A percentile compares a stretch with the other conserved stretches of the same genome.
Conservation (phyloP, 2,329 filamentous ascomycete genomes). For the Albophoma yamanashiensis region DNA sequence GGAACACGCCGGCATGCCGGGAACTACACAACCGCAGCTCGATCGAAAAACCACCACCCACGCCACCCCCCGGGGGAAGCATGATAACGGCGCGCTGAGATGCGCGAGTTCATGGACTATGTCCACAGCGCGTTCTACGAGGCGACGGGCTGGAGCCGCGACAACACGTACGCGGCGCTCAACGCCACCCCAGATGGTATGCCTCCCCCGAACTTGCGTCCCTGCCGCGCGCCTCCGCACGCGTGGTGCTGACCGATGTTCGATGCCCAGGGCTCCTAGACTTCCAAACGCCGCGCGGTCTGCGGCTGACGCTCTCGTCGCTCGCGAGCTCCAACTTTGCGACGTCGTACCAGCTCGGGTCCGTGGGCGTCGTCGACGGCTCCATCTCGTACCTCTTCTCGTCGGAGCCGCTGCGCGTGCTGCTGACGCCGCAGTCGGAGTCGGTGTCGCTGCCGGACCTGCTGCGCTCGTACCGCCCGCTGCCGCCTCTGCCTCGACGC, state of each 20-base stretch:
- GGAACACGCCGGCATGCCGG: background rate
- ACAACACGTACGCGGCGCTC: conserved; percentile 84
- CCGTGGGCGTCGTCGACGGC: conserved; percentile 83
- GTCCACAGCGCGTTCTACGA: conserved; percentile 85
- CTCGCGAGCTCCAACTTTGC: conserved; percentile 89
- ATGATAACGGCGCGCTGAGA: conserved; percentile 30
- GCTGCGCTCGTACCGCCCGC: conserved; percentile 71
- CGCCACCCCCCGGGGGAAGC: background rate
- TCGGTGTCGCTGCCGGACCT: conserved; percentile 67
- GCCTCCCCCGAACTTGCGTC: conserved; percentile 1
- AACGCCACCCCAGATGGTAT: conserved; percentile 74
- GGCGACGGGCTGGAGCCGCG: conserved; percentile 77
- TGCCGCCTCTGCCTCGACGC: conserved; percentile 47
- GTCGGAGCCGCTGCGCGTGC: conserved; percentile 61
- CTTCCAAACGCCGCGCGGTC: conserved; percentile 74
- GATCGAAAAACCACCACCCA: background rate
- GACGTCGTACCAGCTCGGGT: conserved; percentile 85
- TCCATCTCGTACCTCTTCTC: conserved; percentile 97
- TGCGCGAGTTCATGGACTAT: conserved; percentile 98
- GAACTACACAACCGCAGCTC: background rate
- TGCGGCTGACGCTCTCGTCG: conserved; percentile 81
- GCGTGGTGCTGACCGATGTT: background rate
- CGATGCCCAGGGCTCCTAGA: conserved; percentile 61
- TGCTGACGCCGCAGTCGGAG: conserved; percentile 58
- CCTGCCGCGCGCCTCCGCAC: background rate